Percentiles rank a stretch among this genome's conserved stretches.
These are phyloP conservation scores for Piloderma croceum DNA, from an alignment of 768 basidiomycete genomes.

Conservation along the genomic window DNA sequence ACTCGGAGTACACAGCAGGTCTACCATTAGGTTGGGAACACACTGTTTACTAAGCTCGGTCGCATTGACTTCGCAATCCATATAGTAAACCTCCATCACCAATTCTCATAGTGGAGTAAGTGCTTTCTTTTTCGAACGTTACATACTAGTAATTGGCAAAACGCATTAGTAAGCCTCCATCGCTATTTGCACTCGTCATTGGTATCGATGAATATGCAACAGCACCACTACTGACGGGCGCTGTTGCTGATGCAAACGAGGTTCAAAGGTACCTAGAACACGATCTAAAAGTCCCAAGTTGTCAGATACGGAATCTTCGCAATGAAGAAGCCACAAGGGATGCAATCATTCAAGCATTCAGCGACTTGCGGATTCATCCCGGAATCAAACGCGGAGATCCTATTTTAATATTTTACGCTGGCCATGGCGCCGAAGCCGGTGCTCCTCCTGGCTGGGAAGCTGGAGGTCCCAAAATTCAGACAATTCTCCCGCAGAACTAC, in stretches of 20 bases:
- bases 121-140: too few species aligned
- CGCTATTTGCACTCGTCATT: conserved; percentile 26
- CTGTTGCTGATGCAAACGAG: conserved; percentile 24
- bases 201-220: conserved; percentile 23
- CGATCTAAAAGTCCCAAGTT: conserved; percentile 10
- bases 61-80: too few species aligned
- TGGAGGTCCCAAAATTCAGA: conserved; percentile 9
- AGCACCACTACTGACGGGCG: conserved; percentile 17
- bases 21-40: too few species aligned
- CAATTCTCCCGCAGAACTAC: conserved; percentile 18
- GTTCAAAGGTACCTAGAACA: conserved; percentile 15
- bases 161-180: not conserved
- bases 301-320: conserved; percentile 19
- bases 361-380: conserved; percentile 7
- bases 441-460: conserved; percentile 11
- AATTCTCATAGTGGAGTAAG: too few species aligned
- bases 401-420: conserved; percentile 27
- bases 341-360: conserved; percentile 15
- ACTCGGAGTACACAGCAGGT: too few species aligned
- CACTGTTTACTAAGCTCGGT: too few species aligned
- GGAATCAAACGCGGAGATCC: conserved; percentile 13
- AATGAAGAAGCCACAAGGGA: conserved; percentile 20
- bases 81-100: too few species aligned
- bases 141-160: too few species aligned
- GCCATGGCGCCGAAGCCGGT: conserved; percentile 23